Conservation (phyloP, 1,284 basidiomycete genomes). For the Entoloma clypeatum region DNA sequence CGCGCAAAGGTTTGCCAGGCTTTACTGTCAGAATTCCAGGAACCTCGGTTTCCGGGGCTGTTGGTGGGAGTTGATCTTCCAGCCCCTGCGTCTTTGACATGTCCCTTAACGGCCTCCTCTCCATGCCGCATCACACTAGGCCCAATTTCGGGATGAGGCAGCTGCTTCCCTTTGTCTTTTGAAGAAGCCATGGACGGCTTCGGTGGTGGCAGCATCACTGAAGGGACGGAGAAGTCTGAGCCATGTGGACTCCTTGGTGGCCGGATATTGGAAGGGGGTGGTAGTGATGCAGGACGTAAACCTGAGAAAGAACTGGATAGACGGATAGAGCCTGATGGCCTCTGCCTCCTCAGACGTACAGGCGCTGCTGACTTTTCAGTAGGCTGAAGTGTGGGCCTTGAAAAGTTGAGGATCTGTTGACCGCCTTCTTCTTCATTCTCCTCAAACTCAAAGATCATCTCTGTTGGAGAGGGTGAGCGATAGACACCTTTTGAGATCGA, state of each 20-base stretch:
- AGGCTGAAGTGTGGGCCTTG: conserved; percentile 38
- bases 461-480: conserved; percentile 30
- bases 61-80: conserved; percentile 53
- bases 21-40: conserved; percentile 61
- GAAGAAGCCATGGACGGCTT: conserved; percentile 18
- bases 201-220: conserved; percentile 30
- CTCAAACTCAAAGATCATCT: conserved; percentile 68
- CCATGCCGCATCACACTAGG: conserved; percentile 2
- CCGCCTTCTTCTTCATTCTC: conserved; percentile 52
- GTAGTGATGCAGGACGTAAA: conserved; percentile 66
- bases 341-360: conserved; percentile 28
- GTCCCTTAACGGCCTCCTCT: conserved; percentile 3
- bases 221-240: conserved; percentile 33
- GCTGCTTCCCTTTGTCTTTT: conserved; percentile 3
- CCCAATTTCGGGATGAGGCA: conserved; percentile 3
- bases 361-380: conserved; percentile 40
- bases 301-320: conserved; percentile 54
- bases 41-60: conserved; percentile 62
- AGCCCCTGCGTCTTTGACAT: conserved; percentile 26
- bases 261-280: conserved; percentile 51
- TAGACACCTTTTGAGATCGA: neutral
- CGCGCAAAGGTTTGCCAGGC: conserved; percentile 62
- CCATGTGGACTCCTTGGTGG: conserved; percentile 35
- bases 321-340: conserved; percentile 31
- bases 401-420: conserved; percentile 27